Percentiles rank a stretch among this genome's conserved stretches.
These are phyloP conservation scores for Neonectria hederae DNA, from an alignment of 2,329 filamentous ascomycete species.

Conservation along the genomic window DNA sequence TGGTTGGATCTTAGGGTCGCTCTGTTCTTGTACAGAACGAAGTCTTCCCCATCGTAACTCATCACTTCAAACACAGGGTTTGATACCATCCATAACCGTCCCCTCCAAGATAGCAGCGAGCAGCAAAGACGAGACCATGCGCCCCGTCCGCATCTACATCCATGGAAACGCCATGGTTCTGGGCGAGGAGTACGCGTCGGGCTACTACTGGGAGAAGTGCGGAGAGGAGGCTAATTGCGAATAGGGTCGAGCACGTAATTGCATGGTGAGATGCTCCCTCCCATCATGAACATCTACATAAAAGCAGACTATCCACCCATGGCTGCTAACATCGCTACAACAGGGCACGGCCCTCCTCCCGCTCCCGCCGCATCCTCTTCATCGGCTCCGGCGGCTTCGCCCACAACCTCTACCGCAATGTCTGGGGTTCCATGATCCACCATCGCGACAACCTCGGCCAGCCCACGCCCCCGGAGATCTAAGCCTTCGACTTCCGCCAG, in stretches of 20 bases:
- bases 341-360: conserved; percentile 25
- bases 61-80: too few relatives aligned
- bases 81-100: background rate
- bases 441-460: conserved; percentile 50
- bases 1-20: background rate
- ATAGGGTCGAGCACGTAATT: conserved; percentile 32
- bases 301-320: too few relatives aligned
- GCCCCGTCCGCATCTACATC: conserved; percentile 38
- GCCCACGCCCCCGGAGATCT: conserved; percentile 43
- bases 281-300: too few relatives aligned
- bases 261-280: conserved; percentile 27
- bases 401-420: conserved; percentile 75
- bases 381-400: conserved; percentile 70
- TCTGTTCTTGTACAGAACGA: background rate
- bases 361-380: conserved; percentile 54
- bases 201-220: conserved; percentile 37
- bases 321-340: too few relatives aligned
- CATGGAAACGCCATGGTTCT: conserved; percentile 41
- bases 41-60: background rate
- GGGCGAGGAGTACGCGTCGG: conserved; percentile 33
- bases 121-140: conserved; percentile 22
- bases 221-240: conserved; percentile 33
- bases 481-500: conserved; percentile 73
- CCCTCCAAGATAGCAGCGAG: conserved; percentile 5
- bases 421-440: conserved; percentile 71